phyloP scores from a whole-genome alignment of 345 rosid species.

The Cardamine resedifolia region DNA sequence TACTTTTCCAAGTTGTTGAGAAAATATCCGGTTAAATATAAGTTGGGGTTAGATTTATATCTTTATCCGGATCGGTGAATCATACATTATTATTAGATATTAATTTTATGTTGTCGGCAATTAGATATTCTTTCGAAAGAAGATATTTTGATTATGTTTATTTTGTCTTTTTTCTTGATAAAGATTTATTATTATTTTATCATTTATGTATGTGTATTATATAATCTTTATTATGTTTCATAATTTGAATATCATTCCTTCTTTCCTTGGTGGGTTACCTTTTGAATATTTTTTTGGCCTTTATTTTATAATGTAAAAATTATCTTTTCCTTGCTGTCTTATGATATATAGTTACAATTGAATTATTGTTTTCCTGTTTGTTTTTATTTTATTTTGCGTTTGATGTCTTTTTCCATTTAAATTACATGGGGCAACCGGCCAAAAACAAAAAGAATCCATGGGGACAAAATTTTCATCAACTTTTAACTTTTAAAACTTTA shows the following conservation, averaged over 20 bases:
- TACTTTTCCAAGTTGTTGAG: not conserved
- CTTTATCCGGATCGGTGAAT: not conserved
- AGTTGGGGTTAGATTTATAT: not conserved
- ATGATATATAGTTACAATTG: not conserved
- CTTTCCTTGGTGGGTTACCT: constrained; percentile 9
- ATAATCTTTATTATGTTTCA: not conserved
- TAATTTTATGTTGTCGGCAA: constrained; percentile 14
- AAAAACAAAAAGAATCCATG: not conserved
- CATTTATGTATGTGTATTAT: not conserved
- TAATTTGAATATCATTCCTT: not conserved
- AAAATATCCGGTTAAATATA: not conserved
- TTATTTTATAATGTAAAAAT: not conserved
- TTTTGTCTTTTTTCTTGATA: not conserved
- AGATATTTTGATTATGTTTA: not conserved
- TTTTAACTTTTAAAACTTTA: not conserved
- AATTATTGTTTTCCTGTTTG: not conserved
- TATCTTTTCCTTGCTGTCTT: not conserved
- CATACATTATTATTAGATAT: not conserved
- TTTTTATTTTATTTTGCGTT: not conserved
- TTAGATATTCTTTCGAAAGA: constrained; percentile 3
- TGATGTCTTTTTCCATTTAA: constrained; percentile 8
- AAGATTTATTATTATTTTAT: not conserved
- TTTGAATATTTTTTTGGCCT: not conserved
- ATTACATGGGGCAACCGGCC: constrained; percentile 20
- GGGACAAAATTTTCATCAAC: not conserved